These are phyloP conservation scores for Neofusicoccum parvum DNA, from an alignment of 2,329 filamentous ascomycete genomes.

Conservation along the genomic window DNA sequence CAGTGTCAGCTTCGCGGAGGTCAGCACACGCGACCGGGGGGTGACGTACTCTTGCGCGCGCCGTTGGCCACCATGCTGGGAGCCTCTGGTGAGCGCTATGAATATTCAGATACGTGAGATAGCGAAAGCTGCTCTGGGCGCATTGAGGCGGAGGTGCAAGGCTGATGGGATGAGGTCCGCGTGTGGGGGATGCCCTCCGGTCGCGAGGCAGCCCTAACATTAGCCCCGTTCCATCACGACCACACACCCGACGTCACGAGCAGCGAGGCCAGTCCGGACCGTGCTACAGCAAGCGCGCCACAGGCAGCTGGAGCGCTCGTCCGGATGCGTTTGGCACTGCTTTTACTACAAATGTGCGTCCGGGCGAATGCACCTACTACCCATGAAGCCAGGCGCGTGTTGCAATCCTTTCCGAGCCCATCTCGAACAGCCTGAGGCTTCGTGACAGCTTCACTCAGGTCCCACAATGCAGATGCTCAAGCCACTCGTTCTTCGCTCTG, in stretches of 20 bases:
- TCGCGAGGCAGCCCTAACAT: conserved; percentile 11
- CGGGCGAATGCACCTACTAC: too few species aligned
- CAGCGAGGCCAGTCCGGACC: too few species aligned
- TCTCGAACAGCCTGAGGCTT: too few species aligned
- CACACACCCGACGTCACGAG: neutral
- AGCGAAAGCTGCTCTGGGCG: conserved; percentile 8
- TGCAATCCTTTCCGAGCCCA: too few species aligned
- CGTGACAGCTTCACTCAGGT: neutral
- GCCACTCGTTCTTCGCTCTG: neutral
- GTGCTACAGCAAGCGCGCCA: too few species aligned
- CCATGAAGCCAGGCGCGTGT: too few species aligned
- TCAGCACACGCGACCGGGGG: conserved; percentile 4
- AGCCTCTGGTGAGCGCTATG: conserved; percentile 4
- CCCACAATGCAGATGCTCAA: neutral
- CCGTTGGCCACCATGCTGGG: conserved; percentile 38
- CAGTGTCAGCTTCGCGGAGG: neutral
- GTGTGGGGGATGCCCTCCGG: conserved; percentile 15
- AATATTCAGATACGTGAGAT: conserved; percentile 9
- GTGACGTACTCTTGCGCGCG: conserved; percentile 38
- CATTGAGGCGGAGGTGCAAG: conserved; percentile 6
- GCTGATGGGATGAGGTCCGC: conserved; percentile 6
- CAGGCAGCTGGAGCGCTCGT: too few species aligned
- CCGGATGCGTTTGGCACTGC: too few species aligned
- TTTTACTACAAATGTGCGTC: too few species aligned
- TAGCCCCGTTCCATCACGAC: neutral